These are phyloP conservation scores for Ceratobasidium sp. DNA, from an alignment of 1,284 basidiomycete genomes.

Conservation along the genomic window DNA sequence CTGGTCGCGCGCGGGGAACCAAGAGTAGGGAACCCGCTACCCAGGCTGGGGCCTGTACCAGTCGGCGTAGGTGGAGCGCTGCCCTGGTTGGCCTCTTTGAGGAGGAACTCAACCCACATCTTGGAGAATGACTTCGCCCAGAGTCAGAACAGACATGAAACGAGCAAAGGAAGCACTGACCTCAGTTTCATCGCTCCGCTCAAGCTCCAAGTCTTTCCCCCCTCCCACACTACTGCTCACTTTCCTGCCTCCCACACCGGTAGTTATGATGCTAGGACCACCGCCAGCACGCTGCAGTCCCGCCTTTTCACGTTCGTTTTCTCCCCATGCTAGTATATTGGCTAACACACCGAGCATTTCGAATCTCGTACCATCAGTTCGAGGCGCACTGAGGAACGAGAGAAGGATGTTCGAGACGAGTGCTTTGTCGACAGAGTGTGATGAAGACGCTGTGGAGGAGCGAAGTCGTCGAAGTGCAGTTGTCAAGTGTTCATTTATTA, in stretches of 20 bases:
- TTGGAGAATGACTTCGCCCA: slow-evolving; percentile 84
- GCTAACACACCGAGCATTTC: slow-evolving; percentile 94
- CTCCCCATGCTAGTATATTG: slow-evolving; percentile 90
- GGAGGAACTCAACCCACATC: slow-evolving; percentile 94
- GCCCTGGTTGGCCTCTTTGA: slow-evolving; percentile 83
- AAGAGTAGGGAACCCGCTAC: background rate
- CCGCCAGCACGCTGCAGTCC: slow-evolving; percentile 75
- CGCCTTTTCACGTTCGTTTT: slow-evolving; percentile 89
- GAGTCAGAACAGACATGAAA: background rate
- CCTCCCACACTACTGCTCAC: slow-evolving; percentile 52
- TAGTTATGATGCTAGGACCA: slow-evolving; percentile 41
- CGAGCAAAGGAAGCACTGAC: slow-evolving; percentile 55
- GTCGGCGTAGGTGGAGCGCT: slow-evolving; percentile 38
- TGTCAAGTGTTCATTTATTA: slow-evolving; percentile 97
- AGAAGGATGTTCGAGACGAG: slow-evolving; percentile 95
- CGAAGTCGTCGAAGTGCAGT: slow-evolving; percentile 94
- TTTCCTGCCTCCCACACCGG: slow-evolving; percentile 40
- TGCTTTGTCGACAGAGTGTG: slow-evolving; percentile 87
- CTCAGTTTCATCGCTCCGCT: slow-evolving; percentile 81
- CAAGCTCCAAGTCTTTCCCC: slow-evolving; percentile 66
- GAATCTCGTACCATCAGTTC: slow-evolving; percentile 93
- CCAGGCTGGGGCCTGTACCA: background rate
- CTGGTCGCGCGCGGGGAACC: slow-evolving; percentile 19
- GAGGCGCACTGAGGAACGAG: slow-evolving; percentile 90
- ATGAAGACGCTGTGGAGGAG: slow-evolving; percentile 73